phyloP scores from a whole-genome alignment of 2,329 filamentous ascomycete species.

The Beauveria pseudobassiana region DNA sequence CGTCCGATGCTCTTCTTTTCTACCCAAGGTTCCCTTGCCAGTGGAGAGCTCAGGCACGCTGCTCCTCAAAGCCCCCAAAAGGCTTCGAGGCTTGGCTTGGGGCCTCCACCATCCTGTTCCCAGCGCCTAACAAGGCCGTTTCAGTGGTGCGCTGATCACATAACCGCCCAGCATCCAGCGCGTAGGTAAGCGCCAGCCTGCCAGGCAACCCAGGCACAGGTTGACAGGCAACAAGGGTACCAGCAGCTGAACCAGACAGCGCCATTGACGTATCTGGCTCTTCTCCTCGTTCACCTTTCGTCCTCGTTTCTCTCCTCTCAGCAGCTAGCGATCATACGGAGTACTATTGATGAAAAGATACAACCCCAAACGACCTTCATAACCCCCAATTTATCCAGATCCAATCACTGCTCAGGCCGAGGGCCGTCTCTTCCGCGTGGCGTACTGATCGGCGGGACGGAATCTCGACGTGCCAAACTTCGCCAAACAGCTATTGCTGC shows the following conservation, averaged over 20 bases:
- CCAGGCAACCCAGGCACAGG: too few species aligned
- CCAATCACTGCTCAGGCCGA: background rate
- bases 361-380: background rate
- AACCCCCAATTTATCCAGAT: background rate
- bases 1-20: too few species aligned
- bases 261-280: background rate
- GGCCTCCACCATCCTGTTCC: background rate
- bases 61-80: background rate
- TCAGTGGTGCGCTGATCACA: background rate
- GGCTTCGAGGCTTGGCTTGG: too few species aligned
- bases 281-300: background rate
- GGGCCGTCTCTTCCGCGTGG: background rate
- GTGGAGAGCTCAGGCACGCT: too few species aligned
- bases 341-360: background rate
- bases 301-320: background rate
- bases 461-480: background rate
- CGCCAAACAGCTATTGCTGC: background rate
- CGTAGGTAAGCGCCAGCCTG: background rate
- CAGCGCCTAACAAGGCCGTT: conserved; percentile 2
- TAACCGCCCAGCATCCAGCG: background rate
- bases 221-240: too few species aligned
- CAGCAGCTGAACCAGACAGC: background rate
- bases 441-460: background rate
- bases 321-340: background rate
- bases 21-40: too few species aligned